Evolutionary conservation across 2,329 filamentous ascomycete genomes (phyloP), one percentile per base, ranked within the genome.

Genomic region (Nakataea oryzae): DNA sequence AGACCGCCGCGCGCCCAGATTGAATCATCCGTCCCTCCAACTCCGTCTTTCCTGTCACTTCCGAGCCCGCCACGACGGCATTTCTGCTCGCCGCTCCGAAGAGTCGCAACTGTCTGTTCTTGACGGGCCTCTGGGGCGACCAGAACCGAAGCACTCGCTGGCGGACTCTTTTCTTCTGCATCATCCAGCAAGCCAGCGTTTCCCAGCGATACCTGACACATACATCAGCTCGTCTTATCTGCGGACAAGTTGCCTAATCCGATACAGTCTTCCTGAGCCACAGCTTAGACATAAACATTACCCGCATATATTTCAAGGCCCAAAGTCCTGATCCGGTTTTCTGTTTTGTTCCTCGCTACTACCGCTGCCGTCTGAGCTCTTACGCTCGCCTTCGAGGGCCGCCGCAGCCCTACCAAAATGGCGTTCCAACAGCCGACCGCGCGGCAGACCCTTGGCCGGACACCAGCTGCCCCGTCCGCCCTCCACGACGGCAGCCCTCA

Each of bases 371-470:
- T 29, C 29, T 14, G 28, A 59, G 14, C 26, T 27, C 24, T 27
- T 27, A 3, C 7, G 8, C 41, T 28, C n/a, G 24, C 34, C 17
- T 27, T 41, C 17, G 29, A 55, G 29, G 41, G 14, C 27, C 54
- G 34, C 29, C 50, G 56, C 27, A 54, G 41, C 28, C 27, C 27
- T 12, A 29, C n/a, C 50, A 54, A 54, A 24, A 63, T 68, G 67
- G 67, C 67, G 14, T 68, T 68, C 60, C 67, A 68, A 24, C 67
- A 68, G 50, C 62, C 66, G 1, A 63, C 66, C 11, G 47, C 61
- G 57, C 78, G 80, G 62, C 81, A 81, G 69, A 71, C 78, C 29
- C 71, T 78, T 28, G 82, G 81, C 67, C 78, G 82, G 65, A 26
- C 58, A 13, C 54, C 62, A 21, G 54, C 34, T 7, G 41, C 41